Conservation (phyloP, 116 monocot species). For the Papilionanthe hybrid region DNA sequence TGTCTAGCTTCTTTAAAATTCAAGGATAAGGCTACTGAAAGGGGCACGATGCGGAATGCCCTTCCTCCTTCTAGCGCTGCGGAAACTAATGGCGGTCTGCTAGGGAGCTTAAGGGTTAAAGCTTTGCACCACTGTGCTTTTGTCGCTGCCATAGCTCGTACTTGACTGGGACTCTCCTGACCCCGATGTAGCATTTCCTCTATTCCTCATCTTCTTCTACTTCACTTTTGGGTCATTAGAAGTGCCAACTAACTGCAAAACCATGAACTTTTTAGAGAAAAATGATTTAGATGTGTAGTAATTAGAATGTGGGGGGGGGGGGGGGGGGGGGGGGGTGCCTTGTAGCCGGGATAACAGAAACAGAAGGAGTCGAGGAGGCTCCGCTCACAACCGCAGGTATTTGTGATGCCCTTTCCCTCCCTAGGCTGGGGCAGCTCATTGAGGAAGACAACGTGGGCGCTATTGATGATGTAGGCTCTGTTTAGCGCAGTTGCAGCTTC, state of each 20-base stretch:
- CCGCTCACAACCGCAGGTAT: conserved; percentile 56
- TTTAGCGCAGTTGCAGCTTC: too few species aligned
- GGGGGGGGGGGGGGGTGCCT: conserved; percentile 48
- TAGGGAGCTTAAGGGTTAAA: conserved; percentile 36
- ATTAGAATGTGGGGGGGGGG: conserved; percentile 6
- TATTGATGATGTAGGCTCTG: conserved; percentile 76
- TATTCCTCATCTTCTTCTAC: conserved; percentile 15
- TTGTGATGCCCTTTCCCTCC: conserved; percentile 69
- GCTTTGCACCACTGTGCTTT: conserved; percentile 46
- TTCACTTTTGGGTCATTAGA: conserved; percentile 1
- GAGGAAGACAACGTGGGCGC: conserved; percentile 63
- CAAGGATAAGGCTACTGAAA: conserved; percentile 30
- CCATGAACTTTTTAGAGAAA: neutral
- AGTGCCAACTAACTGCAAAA: conserved; percentile 24
- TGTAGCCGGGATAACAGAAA: conserved; percentile 76
- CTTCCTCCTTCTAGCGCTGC: conserved; percentile 39
- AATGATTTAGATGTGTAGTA: too few species aligned
- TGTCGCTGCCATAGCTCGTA: conserved; percentile 35
- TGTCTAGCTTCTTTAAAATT: conserved; percentile 5
- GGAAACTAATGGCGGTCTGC: conserved; percentile 19
- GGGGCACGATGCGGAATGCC: conserved; percentile 47
- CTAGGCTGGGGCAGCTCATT: conserved; percentile 68
- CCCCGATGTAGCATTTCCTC: conserved; percentile 9
- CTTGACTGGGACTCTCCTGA: conserved; percentile 41
- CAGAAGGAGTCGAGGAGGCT: conserved; percentile 66